Evolutionary conservation across 208 protist species (phyloP), one percentile per base, ranked within the genome.

Genomic region (Trypanosoma boissoni): DNA sequence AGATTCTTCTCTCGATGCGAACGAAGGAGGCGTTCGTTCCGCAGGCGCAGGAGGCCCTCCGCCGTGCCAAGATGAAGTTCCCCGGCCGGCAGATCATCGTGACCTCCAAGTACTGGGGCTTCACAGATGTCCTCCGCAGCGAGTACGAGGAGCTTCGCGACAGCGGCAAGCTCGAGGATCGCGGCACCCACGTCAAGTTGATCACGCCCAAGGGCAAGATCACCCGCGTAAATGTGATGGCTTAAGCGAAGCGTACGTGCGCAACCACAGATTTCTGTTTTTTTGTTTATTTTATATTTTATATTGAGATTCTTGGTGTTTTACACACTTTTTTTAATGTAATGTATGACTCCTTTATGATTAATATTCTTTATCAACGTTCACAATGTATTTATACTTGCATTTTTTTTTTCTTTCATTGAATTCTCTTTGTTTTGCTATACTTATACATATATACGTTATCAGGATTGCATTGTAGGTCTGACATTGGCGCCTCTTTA

Each of bases 1-100:
- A 99, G 83, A 87, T 97, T 68, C 80, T 99, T 26, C 77, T 99
- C 49, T 99, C 97, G 34, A 84, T 99, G 68, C 94, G 98, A 68
- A 91, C 86, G 48, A 92, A 95, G 65, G 84, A 91, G 45, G 56
- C 69, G 46, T 86, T 74, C 76, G 52, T 85, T 44, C 68, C 71
- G 36, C 72, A 86, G 71, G 80, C 81, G 58, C 53, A 61, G 60
- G 84, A 91, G 80, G 76, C 84, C 55, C 81, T 85, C 64, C 84
- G 84, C 66, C 80, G 84, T 59, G 84, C 84, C 72, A 88, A 87
- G 80, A 88, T 89, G 78, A 89, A 89, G 74, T 88, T 81, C 53
- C 68, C 71, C 16, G 77, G 77, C 31, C 78, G 79, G 39, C 76
- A 91, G 72, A 85, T 91, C 62, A 78, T 91, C 54, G 72, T 83